Conservation (phyloP, 768 basidiomycete genomes). For the Lyophyllum decastes region DNA sequence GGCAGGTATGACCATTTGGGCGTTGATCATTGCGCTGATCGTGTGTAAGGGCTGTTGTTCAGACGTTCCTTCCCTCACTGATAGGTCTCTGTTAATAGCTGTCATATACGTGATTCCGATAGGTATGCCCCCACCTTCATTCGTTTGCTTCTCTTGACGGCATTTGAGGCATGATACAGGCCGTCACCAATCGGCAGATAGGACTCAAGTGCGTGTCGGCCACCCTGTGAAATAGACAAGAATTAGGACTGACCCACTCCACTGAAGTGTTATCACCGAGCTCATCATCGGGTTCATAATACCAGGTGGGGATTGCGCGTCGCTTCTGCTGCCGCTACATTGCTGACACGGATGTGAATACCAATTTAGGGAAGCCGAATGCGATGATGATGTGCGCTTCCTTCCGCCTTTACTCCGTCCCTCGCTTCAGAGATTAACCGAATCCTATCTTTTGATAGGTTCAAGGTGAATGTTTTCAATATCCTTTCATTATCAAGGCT, state of each 20-base stretch:
- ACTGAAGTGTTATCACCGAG: slow-evolving; percentile 66
- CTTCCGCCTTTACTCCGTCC: background rate
- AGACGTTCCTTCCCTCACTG: background rate
- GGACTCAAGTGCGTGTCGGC: slow-evolving; percentile 42
- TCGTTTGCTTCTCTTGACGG: background rate
- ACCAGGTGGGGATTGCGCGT: slow-evolving; percentile 31
- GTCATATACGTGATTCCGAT: slow-evolving; percentile 70
- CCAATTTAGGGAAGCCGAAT: slow-evolving; percentile 62
- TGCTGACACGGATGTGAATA: slow-evolving; percentile 16
- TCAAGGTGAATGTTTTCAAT: slow-evolving; percentile 29
- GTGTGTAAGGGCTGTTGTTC: slow-evolving; percentile 33
- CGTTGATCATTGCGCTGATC: slow-evolving; percentile 52
- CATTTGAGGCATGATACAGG: slow-evolving; percentile 63
- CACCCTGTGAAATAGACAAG: background rate
- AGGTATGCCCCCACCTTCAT: slow-evolving; percentile 38
- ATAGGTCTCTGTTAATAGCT: slow-evolving; percentile 25
- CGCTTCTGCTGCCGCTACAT: background rate
- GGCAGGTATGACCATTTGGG: slow-evolving; percentile 72
- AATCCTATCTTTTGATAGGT: slow-evolving; percentile 24
- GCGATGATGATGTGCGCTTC: slow-evolving; percentile 69
- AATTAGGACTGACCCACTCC: background rate
- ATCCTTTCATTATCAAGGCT: background rate
- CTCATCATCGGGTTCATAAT: slow-evolving; percentile 65
- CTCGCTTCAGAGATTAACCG: background rate
- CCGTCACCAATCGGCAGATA: slow-evolving; percentile 79